These are phyloP conservation scores for Aureobasidium sp. DNA, from an alignment of 2,329 filamentous ascomycete genomes.

Conservation along the genomic window DNA sequence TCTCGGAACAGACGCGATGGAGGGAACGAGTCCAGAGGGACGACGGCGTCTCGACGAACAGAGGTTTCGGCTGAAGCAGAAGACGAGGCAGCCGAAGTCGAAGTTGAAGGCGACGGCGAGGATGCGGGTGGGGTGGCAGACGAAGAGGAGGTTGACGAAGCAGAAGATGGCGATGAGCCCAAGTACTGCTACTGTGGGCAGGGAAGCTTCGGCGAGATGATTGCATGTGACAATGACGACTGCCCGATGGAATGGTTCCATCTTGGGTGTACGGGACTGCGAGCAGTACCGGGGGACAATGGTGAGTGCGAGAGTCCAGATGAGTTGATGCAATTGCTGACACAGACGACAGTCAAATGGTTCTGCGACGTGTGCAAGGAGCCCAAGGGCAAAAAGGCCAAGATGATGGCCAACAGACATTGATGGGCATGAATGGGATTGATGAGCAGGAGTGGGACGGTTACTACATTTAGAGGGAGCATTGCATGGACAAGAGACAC, in stretches of 20 bases:
- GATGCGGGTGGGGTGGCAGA: slow-evolving; percentile 40
- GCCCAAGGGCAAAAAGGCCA: slow-evolving; percentile 11
- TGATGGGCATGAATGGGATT: neutral
- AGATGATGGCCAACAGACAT: slow-evolving; percentile 7
- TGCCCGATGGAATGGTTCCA: slow-evolving; percentile 64
- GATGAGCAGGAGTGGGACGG: no score
- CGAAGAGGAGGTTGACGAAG: slow-evolving; percentile 45
- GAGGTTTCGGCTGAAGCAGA: slow-evolving; percentile 10
- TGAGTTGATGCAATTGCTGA: neutral
- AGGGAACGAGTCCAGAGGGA: slow-evolving; percentile 10
- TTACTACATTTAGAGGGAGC: neutral
- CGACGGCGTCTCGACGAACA: slow-evolving; percentile 14
- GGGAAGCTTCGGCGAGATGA: slow-evolving; percentile 61
- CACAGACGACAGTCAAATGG: slow-evolving; percentile 31
- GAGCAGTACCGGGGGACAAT: slow-evolving; percentile 51
- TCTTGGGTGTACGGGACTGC: slow-evolving; percentile 56
- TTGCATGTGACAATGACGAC: slow-evolving; percentile 59
- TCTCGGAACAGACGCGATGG: slow-evolving; percentile 19
- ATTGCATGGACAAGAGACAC: neutral
- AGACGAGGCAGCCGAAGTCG: slow-evolving; percentile 25
- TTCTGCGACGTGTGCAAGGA: slow-evolving; percentile 46
- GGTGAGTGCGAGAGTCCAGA: slow-evolving; percentile 22
- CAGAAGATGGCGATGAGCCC: slow-evolving; percentile 49
- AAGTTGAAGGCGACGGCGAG: slow-evolving; percentile 15
- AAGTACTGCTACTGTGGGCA: slow-evolving; percentile 61